Base-by-base conservation (phyloP, 768 basidiomycete genomes). In the Lactarius sp. region DNA sequence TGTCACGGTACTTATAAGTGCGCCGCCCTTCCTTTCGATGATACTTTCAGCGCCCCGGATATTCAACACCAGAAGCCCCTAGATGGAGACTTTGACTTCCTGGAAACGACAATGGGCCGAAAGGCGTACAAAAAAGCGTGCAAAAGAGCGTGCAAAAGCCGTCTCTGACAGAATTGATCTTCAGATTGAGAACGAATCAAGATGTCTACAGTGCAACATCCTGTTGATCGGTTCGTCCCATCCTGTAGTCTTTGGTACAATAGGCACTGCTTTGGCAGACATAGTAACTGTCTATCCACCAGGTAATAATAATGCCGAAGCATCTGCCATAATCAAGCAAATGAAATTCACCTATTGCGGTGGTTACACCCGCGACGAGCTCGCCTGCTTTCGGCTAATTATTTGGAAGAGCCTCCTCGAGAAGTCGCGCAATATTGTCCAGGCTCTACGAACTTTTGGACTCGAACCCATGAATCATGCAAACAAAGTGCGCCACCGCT, bases 151-250 rank as follows among this genome's bases (percentile, higher is more conserved):
- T n/a, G n/a, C n/a, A n/a, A n/a, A n/a, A n/a, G n/a, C n/a, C n/a
- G n/a, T 77, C 71, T 88, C 86, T 20, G 86, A 87, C 73, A 78
- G 78, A 68, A 94, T 94, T 68, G 92, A 94, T 79, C 83, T 80
- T 66, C 81, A 85, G 74, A 82, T 94, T 56, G 89, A 93, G 71
- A 91, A 94, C 75, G 94, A 95, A 73, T 81, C 81, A 13, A 85
- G 82, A 72, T 84, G 81, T 73, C 86, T 86, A 62, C 86, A 85
- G 73, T 84, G 84, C 78, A 92, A 94, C 80, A 93, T 96, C 69
- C 75, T 96, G 18, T 77, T 96, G 18, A 79, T 97, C 18, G 93
- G 93, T 91, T 65, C 56, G 90, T 68, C 39, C 14, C 14, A 6
- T 34, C 6, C 27, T 31, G 6, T 6, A 37, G 37, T 13, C 22